These are phyloP conservation scores for Hordeum pubiflorum DNA, from an alignment of 202 grass and related monocot species.

Conservation along the genomic window DNA sequence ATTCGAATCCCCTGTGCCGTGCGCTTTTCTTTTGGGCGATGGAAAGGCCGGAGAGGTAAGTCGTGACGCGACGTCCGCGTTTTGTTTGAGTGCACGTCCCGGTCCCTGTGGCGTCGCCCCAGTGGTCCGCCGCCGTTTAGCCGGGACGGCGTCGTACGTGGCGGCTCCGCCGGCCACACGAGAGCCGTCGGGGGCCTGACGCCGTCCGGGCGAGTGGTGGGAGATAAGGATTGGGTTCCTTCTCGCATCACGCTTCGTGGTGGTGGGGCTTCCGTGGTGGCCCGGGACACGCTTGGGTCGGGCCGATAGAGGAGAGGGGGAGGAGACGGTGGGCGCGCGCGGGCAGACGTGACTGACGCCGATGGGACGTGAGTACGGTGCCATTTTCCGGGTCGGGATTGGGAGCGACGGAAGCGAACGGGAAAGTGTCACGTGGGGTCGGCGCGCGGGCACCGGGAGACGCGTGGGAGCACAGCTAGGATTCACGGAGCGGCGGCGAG, in stretches of 20 bases:
- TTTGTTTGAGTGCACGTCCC: not conserved
- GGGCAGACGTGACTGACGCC: not conserved
- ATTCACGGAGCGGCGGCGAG: not conserved
- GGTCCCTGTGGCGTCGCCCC: not conserved
- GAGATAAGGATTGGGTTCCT: constrained; percentile 28
- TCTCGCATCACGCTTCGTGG: not conserved
- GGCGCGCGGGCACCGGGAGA: not conserved
- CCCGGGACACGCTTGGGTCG: not conserved
- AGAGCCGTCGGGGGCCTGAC: not conserved
- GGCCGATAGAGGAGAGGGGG: not conserved
- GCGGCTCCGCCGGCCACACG: constrained; percentile 11
- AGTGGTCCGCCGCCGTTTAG: constrained; percentile 20
- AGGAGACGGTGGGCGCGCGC: not conserved
- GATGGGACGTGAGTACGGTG: not conserved
- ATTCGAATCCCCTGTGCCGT: not conserved
- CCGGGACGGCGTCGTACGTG: not conserved
- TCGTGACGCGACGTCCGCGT: constrained; percentile 10
- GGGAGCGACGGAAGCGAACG: not conserved
- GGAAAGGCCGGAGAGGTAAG: not conserved
- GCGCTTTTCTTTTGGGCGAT: constrained; percentile 18
- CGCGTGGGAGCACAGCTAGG: constrained; percentile 32
- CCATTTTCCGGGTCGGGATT: not conserved
- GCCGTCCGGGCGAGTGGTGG: not conserved
- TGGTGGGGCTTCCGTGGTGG: not conserved
- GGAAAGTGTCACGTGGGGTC: not conserved